These are phyloP conservation scores for Phytophthora tentaculata DNA, from an alignment of 352 stramenopile species.

Conservation along the genomic window DNA sequence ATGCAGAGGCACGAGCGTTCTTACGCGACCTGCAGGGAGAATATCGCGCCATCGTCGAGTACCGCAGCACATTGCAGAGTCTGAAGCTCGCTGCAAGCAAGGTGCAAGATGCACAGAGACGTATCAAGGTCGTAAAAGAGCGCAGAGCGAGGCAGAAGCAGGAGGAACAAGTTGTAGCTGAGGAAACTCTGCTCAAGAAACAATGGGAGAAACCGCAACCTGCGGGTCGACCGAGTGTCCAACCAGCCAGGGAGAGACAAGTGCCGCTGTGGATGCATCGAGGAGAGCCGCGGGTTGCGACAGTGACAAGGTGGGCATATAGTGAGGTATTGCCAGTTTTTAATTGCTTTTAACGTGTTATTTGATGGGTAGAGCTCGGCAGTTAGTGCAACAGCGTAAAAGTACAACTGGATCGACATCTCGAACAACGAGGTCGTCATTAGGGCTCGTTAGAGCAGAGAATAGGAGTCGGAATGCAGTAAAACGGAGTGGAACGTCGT, in stretches of 20 bases:
- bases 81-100: conserved; percentile 33
- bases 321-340: neutral
- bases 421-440: conserved; percentile 12
- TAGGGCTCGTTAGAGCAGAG: conserved; percentile 22
- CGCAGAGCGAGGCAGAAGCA: conserved; percentile 24
- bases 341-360: neutral
- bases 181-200: conserved; percentile 6
- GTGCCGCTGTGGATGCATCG: conserved; percentile 24
- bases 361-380: conserved; percentile 21
- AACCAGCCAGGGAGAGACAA: conserved; percentile 12
- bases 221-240: neutral
- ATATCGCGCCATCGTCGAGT: conserved; percentile 54
- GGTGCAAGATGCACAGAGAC: conserved; percentile 37
- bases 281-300: conserved; percentile 21
- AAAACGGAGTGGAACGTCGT: conserved; percentile 20
- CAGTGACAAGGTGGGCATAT: conserved; percentile 14
- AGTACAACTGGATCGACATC: neutral
- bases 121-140: conserved; percentile 16
- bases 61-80: conserved; percentile 50
- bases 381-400: conserved; percentile 23
- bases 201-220: conserved; percentile 22
- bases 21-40: conserved; percentile 59
- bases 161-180: conserved; percentile 12
- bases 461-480: conserved; percentile 23
- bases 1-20: conserved; percentile 43